Base-by-base conservation (phyloP, 148 eudicot species). In the Chenopodium album region DNA sequence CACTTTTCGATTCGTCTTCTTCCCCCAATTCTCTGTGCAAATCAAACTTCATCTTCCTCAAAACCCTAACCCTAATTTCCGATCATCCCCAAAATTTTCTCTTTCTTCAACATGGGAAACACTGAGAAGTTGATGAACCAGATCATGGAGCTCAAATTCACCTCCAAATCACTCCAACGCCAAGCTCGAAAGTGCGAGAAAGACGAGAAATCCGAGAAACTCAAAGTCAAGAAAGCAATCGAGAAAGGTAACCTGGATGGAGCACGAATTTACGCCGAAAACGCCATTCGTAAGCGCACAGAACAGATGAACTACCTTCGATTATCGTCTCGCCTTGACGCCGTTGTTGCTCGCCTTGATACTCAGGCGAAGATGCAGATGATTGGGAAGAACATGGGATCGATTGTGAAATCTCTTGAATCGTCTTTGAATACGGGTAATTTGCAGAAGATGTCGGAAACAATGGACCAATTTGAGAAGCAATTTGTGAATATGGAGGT, bases 91-190 rank as follows among this genome's bases (percentile, higher is more conserved):
- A 69, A 59, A 50, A 69, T 71, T 77, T 48, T 28, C 31, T 46
- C 64, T 34, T 41, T 23, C 32, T 50, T 8, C 8, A 67, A 7
- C 16, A 81, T 85, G 84, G 87, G 84, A 10, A 85, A 85, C 84
- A 81, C 84, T 17, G 87, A 85, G 79, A 85, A 85, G 82, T 77
- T 85, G 7, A 85, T 85, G 87, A 85, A 85, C 75, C 87, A 85
- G 28, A 85, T 85, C 64, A 85, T 85, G 81, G 84, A 85, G 63
- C 87, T 85, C 1, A 85, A 85, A 85, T 85, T 85, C 87, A 85
- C 87, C 26, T 73, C 84, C 1, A 85, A 85, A 81, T 81, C 84
- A 3, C 82, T 78, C 4, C 84, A 85, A 85, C 75, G 81, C 2
- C 84, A 85, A 68, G 46, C 87, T 13, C 81, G 78, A 13, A 85